A percentile compares a stretch with the other conserved stretches of the same genome.
Conservation (phyloP, 306 rosid species). For the Abrus precatorius region DNA sequence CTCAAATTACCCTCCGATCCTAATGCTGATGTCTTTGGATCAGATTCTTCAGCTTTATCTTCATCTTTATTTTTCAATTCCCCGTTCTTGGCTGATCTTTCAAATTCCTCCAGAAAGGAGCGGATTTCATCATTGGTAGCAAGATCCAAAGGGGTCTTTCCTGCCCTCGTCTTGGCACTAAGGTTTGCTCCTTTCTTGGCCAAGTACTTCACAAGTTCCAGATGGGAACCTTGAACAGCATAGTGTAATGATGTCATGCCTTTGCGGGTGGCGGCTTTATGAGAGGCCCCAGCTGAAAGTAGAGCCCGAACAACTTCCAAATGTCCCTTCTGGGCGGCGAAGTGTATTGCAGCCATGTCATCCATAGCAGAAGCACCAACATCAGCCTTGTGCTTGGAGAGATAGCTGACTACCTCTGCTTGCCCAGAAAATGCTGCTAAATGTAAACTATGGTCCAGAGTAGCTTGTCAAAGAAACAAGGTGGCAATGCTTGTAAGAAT, state of each 20-base stretch:
- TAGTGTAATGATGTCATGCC: slow-evolving; percentile 85
- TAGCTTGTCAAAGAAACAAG: slow-evolving; percentile 70
- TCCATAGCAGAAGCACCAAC: slow-evolving; percentile 96
- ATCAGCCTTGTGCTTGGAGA: slow-evolving; percentile 90
- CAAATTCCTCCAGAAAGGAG: slow-evolving; percentile 67
- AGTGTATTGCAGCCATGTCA: slow-evolving; percentile 95
- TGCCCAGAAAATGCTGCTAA: slow-evolving; percentile 96
- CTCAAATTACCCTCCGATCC: slow-evolving; percentile 53
- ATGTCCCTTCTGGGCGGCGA: slow-evolving; percentile 95
- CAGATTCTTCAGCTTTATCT: slow-evolving; percentile 62
- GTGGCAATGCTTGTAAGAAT: slow-evolving; percentile 30
- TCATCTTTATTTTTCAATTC: slow-evolving; percentile 52
- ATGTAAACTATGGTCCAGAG: slow-evolving; percentile 72
- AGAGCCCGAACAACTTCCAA: slow-evolving; percentile 70
- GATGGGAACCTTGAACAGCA: slow-evolving; percentile 85
- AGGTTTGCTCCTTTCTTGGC: slow-evolving; percentile 82
- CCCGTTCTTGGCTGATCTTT: slow-evolving; percentile 56
- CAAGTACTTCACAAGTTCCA: slow-evolving; percentile 87
- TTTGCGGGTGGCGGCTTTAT: slow-evolving; percentile 80
- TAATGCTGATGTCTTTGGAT: slow-evolving; percentile 50
- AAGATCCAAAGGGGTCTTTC: slow-evolving; percentile 82
- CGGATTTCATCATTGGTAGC: slow-evolving; percentile 75
- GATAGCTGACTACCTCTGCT: slow-evolving; percentile 70
- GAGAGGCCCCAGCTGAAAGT: slow-evolving; percentile 70
- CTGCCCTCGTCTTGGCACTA: slow-evolving; percentile 72